phyloP scores from a whole-genome alignment of 2,329 filamentous ascomycete genomes.

The Didymella glomerata region DNA sequence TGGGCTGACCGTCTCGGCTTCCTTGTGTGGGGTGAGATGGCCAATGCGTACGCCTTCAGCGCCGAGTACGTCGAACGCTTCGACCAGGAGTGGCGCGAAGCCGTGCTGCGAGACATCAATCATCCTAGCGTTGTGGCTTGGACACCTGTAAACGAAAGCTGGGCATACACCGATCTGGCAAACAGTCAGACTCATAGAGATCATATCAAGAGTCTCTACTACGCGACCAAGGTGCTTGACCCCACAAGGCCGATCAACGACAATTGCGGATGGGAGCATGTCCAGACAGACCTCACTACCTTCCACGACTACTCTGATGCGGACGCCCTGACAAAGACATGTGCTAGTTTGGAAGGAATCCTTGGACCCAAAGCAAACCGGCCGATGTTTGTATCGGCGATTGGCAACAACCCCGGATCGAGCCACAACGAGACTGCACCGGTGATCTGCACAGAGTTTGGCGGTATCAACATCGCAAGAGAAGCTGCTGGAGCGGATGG shows the following conservation, averaged over 20 bases:
- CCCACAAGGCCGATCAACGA: conserved; percentile 72
- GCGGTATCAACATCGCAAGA: conserved; percentile 71
- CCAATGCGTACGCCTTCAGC: conserved; percentile 70
- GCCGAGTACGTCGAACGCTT: conserved; percentile 67
- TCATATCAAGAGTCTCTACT: conserved; percentile 70
- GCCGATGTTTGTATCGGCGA: conserved; percentile 63
- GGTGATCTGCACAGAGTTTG: conserved; percentile 73
- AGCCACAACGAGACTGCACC: conserved; percentile 64
- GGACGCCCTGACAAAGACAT: conserved; percentile 63
- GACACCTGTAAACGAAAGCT: conserved; percentile 72
- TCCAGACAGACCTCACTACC: conserved; percentile 69
- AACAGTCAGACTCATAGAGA: conserved; percentile 67
- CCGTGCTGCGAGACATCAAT: conserved; percentile 70
- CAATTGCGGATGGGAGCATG: conserved; percentile 77
- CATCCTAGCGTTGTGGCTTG: conserved; percentile 71
- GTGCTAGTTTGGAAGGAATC: conserved; percentile 62
- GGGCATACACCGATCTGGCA: conserved; percentile 69
- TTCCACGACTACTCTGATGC: conserved; percentile 74
- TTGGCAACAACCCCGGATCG: conserved; percentile 54
- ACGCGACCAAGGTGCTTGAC: conserved; percentile 71
- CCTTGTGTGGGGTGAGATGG: conserved; percentile 71
- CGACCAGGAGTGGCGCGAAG: conserved; percentile 70
- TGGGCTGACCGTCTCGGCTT: conserved; percentile 69
- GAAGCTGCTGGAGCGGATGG: conserved; percentile 54
- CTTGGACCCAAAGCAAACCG: conserved; percentile 62